These are phyloP conservation scores for Suillus subaureus DNA, from an alignment of 768 basidiomycete species.

Conservation along the genomic window DNA sequence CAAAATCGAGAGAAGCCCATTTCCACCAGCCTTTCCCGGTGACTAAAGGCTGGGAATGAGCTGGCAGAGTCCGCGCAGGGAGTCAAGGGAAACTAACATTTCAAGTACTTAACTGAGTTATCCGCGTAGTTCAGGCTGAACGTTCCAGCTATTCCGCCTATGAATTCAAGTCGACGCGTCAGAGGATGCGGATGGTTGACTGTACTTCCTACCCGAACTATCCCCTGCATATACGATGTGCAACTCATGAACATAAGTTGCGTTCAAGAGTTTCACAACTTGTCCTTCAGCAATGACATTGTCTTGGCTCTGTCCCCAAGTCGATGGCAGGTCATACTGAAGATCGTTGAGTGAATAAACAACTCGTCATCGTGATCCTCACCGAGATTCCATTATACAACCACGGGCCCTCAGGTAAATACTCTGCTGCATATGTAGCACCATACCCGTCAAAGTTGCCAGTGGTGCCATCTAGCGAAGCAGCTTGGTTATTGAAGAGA, in stretches of 20 bases:
- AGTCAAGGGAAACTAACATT: constrained; percentile 29
- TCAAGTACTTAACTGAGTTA: constrained; percentile 34
- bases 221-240: constrained; percentile 52
- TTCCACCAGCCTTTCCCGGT: constrained; percentile 49
- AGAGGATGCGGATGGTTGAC: neutral
- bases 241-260: constrained; percentile 46
- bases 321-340: constrained; percentile 45
- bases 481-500: constrained; percentile 47
- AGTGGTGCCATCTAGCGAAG: constrained; percentile 37
- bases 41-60: constrained; percentile 30
- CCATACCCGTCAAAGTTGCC: constrained; percentile 44
- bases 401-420: constrained; percentile 43
- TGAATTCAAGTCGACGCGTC: neutral
- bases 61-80: neutral
- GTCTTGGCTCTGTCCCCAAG: constrained; percentile 44
- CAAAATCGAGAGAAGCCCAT: constrained; percentile 42
- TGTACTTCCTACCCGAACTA: constrained; percentile 33
- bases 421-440: constrained; percentile 42
- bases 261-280: constrained; percentile 33
- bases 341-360: neutral
- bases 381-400: constrained; percentile 43
- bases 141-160: constrained; percentile 35
- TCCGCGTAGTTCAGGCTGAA: constrained; percentile 43
- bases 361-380: constrained; percentile 4
- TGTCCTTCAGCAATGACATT: constrained; percentile 50